These are phyloP conservation scores for Fistulifera pelliculosa DNA, from an alignment of 108 stramenopile genomes.

Conservation along the genomic window DNA sequence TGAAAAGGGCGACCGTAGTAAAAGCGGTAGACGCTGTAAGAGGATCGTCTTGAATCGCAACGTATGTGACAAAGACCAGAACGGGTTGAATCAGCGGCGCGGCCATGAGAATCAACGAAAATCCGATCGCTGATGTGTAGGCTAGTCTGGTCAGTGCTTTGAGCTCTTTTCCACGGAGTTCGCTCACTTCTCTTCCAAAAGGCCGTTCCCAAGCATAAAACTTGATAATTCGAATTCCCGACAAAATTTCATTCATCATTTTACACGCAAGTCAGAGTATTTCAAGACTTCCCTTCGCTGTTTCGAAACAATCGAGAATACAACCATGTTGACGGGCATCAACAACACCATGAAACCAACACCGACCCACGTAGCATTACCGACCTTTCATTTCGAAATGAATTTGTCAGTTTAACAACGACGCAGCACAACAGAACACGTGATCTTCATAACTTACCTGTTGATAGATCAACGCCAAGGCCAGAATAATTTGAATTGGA, in stretches of 20 bases:
- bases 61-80: slow-evolving; percentile 81
- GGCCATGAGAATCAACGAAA: slow-evolving; percentile 71
- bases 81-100: slow-evolving; percentile 89
- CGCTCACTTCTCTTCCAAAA: slow-evolving; percentile 77
- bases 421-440: neutral
- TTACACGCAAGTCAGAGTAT: slow-evolving; percentile 84
- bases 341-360: slow-evolving; percentile 87
- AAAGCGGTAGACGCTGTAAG: slow-evolving; percentile 82
- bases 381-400: slow-evolving; percentile 34
- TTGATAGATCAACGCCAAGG: slow-evolving; percentile 68
- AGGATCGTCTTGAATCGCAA: slow-evolving; percentile 42
- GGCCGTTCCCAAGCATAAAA: slow-evolving; percentile 97
- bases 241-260: slow-evolving; percentile 84
- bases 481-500: slow-evolving; percentile 75
- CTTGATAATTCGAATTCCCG: slow-evolving; percentile 95
- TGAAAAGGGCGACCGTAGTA: slow-evolving; percentile 54
- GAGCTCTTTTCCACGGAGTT: slow-evolving; percentile 69
- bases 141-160: slow-evolving; percentile 67
- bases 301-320: slow-evolving; percentile 61
- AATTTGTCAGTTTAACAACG: neutral
- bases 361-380: slow-evolving; percentile 85
- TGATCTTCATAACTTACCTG: slow-evolving; percentile 27
- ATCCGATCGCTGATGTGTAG: slow-evolving; percentile 71
- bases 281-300: slow-evolving; percentile 80
- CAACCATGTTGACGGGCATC: slow-evolving; percentile 69